These are phyloP conservation scores for Triticum turgidum DNA, from an alignment of 176 grass and related monocot species.

Conservation along the genomic window DNA sequence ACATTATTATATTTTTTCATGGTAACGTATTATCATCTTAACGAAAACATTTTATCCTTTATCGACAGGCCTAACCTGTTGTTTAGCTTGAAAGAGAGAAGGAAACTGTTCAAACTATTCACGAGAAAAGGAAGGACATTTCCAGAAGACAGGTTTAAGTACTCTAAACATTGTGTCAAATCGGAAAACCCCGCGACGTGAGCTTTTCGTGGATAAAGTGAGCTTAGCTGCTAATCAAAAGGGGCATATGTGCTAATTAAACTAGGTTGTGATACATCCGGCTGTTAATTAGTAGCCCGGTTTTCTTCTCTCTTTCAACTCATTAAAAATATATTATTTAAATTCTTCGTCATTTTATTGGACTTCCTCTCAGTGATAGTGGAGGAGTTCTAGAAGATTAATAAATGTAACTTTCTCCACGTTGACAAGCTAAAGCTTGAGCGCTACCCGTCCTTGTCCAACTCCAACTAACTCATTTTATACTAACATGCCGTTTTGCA, in stretches of 20 bases:
- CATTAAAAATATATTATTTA: too few relatives aligned
- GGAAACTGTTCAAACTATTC: background rate
- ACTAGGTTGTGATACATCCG: too few relatives aligned
- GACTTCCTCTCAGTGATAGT: background rate
- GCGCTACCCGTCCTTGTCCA: constrained; percentile 37
- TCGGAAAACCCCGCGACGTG: background rate
- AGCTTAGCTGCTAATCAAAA: constrained; percentile 26
- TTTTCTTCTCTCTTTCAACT: too few relatives aligned
- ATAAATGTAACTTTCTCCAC: constrained; percentile 22
- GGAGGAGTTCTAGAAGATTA: background rate
- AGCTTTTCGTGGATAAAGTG: constrained; percentile 12
- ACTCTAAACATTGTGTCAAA: constrained; percentile 12
- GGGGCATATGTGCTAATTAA: background rate
- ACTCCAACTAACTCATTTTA: constrained; percentile 50
- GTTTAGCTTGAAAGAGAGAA: background rate
- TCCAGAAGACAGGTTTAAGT: background rate
- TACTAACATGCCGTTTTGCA: constrained; percentile 60
- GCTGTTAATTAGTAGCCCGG: too few relatives aligned
- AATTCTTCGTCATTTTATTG: too few relatives aligned
- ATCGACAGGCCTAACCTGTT: background rate
- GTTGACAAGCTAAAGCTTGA: constrained; percentile 29
- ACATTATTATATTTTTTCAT: too few relatives aligned
- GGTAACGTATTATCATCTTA: too few relatives aligned
- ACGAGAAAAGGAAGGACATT: background rate
- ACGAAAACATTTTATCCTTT: background rate